Evolutionary conservation across 768 basidiomycete genomes (phyloP), one percentile per base, ranked within the genome.

Genomic region (Mycena metata): DNA sequence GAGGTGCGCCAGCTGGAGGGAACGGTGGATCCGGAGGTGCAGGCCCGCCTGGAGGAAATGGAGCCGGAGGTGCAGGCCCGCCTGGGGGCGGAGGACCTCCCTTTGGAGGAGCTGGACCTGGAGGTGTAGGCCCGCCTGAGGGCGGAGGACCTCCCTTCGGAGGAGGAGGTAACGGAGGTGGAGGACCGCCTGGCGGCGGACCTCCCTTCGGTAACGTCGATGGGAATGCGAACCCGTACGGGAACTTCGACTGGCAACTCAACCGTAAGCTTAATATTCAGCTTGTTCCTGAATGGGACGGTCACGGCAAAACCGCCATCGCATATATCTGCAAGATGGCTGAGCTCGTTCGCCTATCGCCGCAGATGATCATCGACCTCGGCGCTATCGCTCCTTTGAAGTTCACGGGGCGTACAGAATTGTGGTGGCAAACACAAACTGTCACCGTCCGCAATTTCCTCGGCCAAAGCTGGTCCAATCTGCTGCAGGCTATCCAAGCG

Each of bases 371-470:
- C 10, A 17, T 23, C 12, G 55, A 65, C 21, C 39, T 66, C 4
- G 64, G 64, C 36, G 57, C 64, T 5, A 35, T 58, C 0, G 56
- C 64, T 21, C 64, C 64, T 0, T 17, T 59, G 0, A 66, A 66
- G n/a, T 66, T 66, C 23, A 66, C 47, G n/a, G 64, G 23, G 0
- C 57, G 50, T 0, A 49, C 64, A 0, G 26, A 33, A 7, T 17
- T 23, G 11, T 66, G 64, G 64, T 66, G 64, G 64, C 13, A 5
- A 1, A 58, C 64, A 1, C 64, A 43, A n/a, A 16, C 64, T 0
- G 1, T 5, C 7, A 0, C 2, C 1, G 26, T 60, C 10, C 42
- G 50, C n/a, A n/a, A n/a, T n/a, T n/a, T n/a, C n/a, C n/a, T n/a
- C n/a, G n/a, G n/a, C n/a, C n/a, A n/a, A n/a, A n/a, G n/a, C 50